Percentiles rank a stretch among this genome's conserved stretches.
Evolutionary conservation across 768 basidiomycete species (phyloP).

Genomic region (Kwoniella botswanensis): DNA sequence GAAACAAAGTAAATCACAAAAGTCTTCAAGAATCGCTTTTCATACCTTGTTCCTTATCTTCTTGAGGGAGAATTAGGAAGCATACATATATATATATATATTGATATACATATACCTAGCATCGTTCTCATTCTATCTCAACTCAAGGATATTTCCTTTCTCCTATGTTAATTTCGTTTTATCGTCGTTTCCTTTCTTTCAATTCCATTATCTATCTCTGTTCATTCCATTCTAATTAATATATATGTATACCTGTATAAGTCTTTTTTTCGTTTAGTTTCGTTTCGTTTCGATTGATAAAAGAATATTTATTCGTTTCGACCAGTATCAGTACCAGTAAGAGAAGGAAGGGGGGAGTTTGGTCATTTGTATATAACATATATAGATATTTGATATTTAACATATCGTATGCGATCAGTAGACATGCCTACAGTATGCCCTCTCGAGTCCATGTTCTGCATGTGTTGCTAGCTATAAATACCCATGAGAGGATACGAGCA

Average conservation of each 20-base stretch:
- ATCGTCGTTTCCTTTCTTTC: not conserved
- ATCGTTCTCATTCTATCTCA: not conserved
- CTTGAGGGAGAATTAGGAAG: not conserved
- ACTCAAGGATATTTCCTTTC: not conserved
- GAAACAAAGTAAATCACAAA: not conserved
- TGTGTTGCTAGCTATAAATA: not conserved
- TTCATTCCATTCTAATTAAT: not conserved
- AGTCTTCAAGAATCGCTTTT: not conserved
- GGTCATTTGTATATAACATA: slow-evolving; percentile 6
- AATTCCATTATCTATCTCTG: not conserved
- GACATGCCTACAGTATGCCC: not conserved
- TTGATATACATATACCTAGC: slow-evolving; percentile 10
- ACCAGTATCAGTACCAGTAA: no score
- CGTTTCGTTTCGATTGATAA: not conserved
- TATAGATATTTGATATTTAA: not conserved
- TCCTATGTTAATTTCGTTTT: not conserved
- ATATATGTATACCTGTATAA: slow-evolving; percentile 16
- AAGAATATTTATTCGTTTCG: not conserved
- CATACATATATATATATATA: not conserved
- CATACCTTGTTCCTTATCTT: not conserved
- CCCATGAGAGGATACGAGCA: not conserved
- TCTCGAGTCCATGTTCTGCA: no score
- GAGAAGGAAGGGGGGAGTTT: not conserved
- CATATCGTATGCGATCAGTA: slow-evolving; percentile 5
- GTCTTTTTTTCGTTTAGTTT: not conserved